Evolutionary conservation across 1,139 yeast species (phyloP), one percentile per base, ranked within the genome.

Genomic region (Debaryomyces sp.): DNA sequence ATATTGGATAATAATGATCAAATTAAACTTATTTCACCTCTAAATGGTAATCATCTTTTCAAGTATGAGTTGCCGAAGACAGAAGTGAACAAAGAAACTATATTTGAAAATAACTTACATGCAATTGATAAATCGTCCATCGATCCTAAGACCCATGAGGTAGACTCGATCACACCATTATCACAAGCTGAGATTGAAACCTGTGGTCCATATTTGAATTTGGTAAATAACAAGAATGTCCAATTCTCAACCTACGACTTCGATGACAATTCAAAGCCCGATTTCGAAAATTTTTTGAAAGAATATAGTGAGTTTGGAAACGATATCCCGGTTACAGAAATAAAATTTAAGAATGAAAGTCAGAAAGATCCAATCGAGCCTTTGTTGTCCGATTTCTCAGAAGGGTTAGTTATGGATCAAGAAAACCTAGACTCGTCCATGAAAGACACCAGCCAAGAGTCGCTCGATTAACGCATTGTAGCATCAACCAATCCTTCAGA

Each of bases 121-220:
- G 40, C 21, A 15, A 34, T 36, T 9, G 36, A 44, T 21, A 46
- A 47, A 9, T 51, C 54, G n/a, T 21, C 46, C 12, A 12, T 30
- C 6, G 68, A 72, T 7, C 8, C 15, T 18, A 23, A 6, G 18
- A 7, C n/a, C 15, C 24, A 36, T 13, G 37, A 30, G 12, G 29
- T 23, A 3, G 29, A 27, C 21, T 17, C 39, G n/a, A 44, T 51
- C 18, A 56, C 54, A 45, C 85, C 87, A 1, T 63, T 85, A 35
- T 76, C 87, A 0, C 81, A 81, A 52, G 80, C 83, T 35, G 91
- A 85, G 60, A 78, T 86, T 49, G 89, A 85, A 54, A 81, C 90
- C 0, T 80, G 87, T 55, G 68, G 73, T 18, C 86, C 88, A 1
- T 82, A 73, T 54, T 70, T 78, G 27, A 78, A 78, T 44, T 60